Evolutionary conservation across 495 filamentous ascomycete genomes (phyloP), one percentile per base, ranked within the genome.

Genomic region (Xylaria longipes): DNA sequence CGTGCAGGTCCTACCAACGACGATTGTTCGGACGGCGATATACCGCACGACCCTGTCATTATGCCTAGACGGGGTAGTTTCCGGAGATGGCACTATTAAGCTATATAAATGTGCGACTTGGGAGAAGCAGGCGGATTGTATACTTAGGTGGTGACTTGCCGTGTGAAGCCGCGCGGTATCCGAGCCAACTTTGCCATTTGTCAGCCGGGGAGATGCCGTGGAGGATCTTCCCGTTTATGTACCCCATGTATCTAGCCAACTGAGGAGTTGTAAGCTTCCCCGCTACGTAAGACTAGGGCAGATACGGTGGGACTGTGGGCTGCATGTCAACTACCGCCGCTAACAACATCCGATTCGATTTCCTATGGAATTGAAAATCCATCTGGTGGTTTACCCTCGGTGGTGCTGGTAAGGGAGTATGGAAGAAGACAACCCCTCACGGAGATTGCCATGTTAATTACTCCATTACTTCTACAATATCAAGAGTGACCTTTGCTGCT

Each of bases 161-260:
- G n/a, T 22, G 35, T 62, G 37, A 37, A 31, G 37, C 37, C 37
- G 58, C n/a, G 17, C 1, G 11, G 58, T n/a, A 39, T 22, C 20
- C 33, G 33, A 62, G n/a, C 37, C 35, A 62, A 62, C 37, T 37
- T 41, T 3, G 20, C 35, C 6, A 17, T 41, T 41, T 62, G 33
- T 62, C 58, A 43, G 20, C 35, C 37, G 56, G 58, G 22, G 22
- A 62, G 58, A 62, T 62, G 31, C 58, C 58, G 58, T 22, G 37
- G n/a, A 62, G 20, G 33, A 62, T 43, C 35, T 27, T 62, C 58
- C 0, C 35, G 37, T 7, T 62, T 5, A 62, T 62, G 58, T 43
- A 62, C 58, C 58, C 58, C 58, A 62, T 22, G 15, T 27, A n/a
- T n/a, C 20, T 50, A 50, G n/a, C n/a, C 4, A 50, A 22, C 46